A percentile compares a stretch with the other conserved stretches of the same genome.
These are phyloP conservation scores for Candida nanaspora DNA, from an alignment of 805 yeast species.

Conservation along the genomic window DNA sequence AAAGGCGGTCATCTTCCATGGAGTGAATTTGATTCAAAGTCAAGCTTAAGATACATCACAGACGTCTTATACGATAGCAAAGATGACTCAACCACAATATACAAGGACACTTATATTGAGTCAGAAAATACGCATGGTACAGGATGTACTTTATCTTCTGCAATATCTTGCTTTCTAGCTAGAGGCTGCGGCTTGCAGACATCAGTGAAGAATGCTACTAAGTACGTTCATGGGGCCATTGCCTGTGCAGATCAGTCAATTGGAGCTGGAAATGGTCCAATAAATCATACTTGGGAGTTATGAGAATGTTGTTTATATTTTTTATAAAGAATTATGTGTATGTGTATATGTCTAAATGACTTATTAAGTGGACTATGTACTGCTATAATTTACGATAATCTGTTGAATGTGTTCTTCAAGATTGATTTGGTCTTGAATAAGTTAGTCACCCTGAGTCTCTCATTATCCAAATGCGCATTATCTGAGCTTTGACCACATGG, in stretches of 20 bases:
- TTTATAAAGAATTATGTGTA: too few relatives aligned
- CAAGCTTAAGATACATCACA: constrained; percentile 22
- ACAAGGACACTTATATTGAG: constrained; percentile 36
- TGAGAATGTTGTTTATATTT: background rate
- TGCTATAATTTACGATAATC: constrained; percentile 18
- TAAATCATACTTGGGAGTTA: constrained; percentile 42
- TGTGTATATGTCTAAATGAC: too few relatives aligned
- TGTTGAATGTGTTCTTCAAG: constrained; percentile 44
- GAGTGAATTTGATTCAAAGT: constrained; percentile 18
- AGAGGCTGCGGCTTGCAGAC: constrained; percentile 35
- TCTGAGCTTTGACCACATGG: constrained; percentile 96
- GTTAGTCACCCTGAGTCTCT: constrained; percentile 72
- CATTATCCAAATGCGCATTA: constrained; percentile 88
- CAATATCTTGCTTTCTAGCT: constrained; percentile 71
- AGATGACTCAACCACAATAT: constrained; percentile 30
- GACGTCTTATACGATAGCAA: constrained; percentile 48
- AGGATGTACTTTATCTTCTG: constrained; percentile 77
- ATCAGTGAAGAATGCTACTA: constrained; percentile 50
- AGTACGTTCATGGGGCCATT: constrained; percentile 59
- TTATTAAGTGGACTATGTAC: too few relatives aligned
- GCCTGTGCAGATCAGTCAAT: constrained; percentile 30
- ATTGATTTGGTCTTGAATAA: constrained; percentile 68
- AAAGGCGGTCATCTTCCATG: constrained; percentile 78
- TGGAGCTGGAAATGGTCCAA: constrained; percentile 62
- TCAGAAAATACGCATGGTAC: constrained; percentile 74